Evolutionary conservation across 2,329 filamentous ascomycete genomes (phyloP).

Genomic region (Chlorencoelia australis): DNA sequence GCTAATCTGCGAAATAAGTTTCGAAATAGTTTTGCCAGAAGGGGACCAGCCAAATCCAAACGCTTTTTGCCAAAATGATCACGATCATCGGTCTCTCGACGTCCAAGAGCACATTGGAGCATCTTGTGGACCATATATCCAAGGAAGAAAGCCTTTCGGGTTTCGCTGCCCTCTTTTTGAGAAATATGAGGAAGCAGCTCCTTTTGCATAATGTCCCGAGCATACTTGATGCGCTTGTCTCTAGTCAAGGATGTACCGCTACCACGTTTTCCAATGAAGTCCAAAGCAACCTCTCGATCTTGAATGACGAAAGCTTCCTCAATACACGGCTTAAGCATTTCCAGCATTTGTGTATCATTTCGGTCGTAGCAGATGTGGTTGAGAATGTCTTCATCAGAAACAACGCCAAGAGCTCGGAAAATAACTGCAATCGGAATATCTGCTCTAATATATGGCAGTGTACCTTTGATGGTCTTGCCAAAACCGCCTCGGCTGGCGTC

Average conservation of each 20-base stretch:
- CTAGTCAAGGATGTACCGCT: slow-evolving; percentile 63
- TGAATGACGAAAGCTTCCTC: slow-evolving; percentile 96
- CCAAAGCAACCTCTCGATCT: slow-evolving; percentile 84
- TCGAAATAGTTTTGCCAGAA: slow-evolving; percentile 94
- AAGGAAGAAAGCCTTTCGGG: slow-evolving; percentile 92
- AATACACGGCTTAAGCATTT: slow-evolving; percentile 94
- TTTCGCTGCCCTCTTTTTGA: slow-evolving; percentile 88
- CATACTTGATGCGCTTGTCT: slow-evolving; percentile 85
- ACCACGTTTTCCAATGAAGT: slow-evolving; percentile 91
- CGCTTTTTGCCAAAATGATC: slow-evolving; percentile 99
- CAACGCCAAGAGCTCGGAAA: slow-evolving; percentile 88
- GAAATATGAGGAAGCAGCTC: slow-evolving; percentile 95
- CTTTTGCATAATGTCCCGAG: slow-evolving; percentile 91
- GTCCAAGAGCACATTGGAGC: slow-evolving; percentile 83
- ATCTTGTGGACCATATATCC: slow-evolving; percentile 98
- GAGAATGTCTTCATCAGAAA: slow-evolving; percentile 94
- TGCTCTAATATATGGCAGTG: slow-evolving; percentile 84
- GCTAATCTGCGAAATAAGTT: slow-evolving; percentile 85
- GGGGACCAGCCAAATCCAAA: slow-evolving; percentile 83
- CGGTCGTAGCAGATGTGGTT: slow-evolving; percentile 97
- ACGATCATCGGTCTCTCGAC: slow-evolving; percentile 89
- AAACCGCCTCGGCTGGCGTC: slow-evolving; percentile 70
- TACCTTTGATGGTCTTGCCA: slow-evolving; percentile 81
- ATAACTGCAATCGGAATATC: slow-evolving; percentile 93
- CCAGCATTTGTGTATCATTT: slow-evolving; percentile 91